A percentile compares a stretch with the other conserved stretches of the same genome.
Evolutionary conservation across 164 flowering plant genomes (phyloP).

Genomic region (Sextonia rubra): DNA sequence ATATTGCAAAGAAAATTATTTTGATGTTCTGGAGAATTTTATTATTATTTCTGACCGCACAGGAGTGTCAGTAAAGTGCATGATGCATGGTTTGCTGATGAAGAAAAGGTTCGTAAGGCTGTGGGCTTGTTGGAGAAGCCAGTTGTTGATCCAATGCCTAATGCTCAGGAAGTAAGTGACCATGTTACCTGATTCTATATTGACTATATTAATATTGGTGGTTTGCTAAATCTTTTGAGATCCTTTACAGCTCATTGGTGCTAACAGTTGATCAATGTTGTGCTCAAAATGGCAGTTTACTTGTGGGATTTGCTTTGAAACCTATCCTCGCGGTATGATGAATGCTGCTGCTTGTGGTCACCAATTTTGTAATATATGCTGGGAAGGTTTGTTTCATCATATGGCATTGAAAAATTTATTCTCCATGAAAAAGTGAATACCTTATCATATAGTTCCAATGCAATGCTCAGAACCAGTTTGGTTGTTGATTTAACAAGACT

Average conservation of each 20-base stretch:
- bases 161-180: slow-evolving; percentile 40
- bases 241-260: not conserved
- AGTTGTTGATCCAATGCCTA: slow-evolving; percentile 25
- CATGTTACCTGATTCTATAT: not conserved
- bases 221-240: not conserved
- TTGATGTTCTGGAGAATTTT: slow-evolving; percentile 9
- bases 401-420: not conserved
- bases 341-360: slow-evolving; percentile 80
- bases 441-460: not conserved
- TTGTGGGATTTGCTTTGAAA: slow-evolving; percentile 91
- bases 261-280: not conserved
- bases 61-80: slow-evolving; percentile 79
- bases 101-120: slow-evolving; percentile 53
- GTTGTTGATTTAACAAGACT: too few species aligned
- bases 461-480: too few species aligned
- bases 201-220: not conserved
- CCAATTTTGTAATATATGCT: slow-evolving; percentile 77
- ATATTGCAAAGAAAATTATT: not conserved
- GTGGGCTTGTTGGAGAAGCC: slow-evolving; percentile 67
- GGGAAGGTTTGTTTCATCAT: slow-evolving; percentile 59
- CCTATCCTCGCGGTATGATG: slow-evolving; percentile 41
- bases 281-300: slow-evolving; percentile 42
- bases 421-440: not conserved
- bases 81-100: slow-evolving; percentile 94
- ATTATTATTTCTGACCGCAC: slow-evolving; percentile 11